phyloP scores from a whole-genome alignment of 306 rosid genomes.

The Quercus rubra region DNA sequence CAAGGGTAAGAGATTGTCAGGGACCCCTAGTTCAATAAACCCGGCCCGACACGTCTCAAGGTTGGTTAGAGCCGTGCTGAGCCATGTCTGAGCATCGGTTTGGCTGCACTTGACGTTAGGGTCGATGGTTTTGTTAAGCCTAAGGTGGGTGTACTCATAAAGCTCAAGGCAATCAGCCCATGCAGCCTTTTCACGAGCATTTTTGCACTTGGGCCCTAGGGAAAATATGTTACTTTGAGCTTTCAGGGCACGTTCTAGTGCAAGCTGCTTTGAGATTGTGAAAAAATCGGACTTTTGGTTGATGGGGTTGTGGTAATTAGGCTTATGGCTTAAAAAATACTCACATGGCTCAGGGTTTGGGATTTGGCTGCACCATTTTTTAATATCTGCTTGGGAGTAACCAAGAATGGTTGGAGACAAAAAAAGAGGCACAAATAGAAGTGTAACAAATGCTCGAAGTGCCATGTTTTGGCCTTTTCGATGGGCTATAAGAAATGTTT shows the following conservation, averaged over 20 bases:
- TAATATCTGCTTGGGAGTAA: slow-evolving; percentile 33
- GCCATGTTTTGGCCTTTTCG: background rate
- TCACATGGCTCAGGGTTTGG: slow-evolving; percentile 76
- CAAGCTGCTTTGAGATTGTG: slow-evolving; percentile 42
- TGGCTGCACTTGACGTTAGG: slow-evolving; percentile 34
- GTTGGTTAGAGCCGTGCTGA: slow-evolving; percentile 71
- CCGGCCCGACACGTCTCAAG: slow-evolving; percentile 70
- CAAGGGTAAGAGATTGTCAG: slow-evolving; percentile 31
- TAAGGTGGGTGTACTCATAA: slow-evolving; percentile 39
- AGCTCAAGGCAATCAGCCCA: slow-evolving; percentile 74
- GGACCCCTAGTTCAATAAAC: slow-evolving; percentile 52
- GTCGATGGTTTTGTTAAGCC: slow-evolving; percentile 41
- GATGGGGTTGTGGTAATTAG: slow-evolving; percentile 25
- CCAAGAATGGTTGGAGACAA: slow-evolving; percentile 15
- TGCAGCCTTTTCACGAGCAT: slow-evolving; percentile 44
- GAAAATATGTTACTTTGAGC: slow-evolving; percentile 34
- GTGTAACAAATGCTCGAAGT: background rate
- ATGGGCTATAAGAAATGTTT: background rate
- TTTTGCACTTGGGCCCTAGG: slow-evolving; percentile 44
- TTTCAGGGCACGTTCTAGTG: slow-evolving; percentile 42
- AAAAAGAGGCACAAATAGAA: slow-evolving; percentile 18
- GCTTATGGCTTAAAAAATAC: slow-evolving; percentile 40
- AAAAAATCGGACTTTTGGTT: slow-evolving; percentile 57
- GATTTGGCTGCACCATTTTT: slow-evolving; percentile 77
- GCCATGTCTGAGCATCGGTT: slow-evolving; percentile 56